Evolutionary conservation across 805 yeast genomes (phyloP), one percentile per base, ranked within the genome.

Genomic region (Komagataella pseudopastoris): DNA sequence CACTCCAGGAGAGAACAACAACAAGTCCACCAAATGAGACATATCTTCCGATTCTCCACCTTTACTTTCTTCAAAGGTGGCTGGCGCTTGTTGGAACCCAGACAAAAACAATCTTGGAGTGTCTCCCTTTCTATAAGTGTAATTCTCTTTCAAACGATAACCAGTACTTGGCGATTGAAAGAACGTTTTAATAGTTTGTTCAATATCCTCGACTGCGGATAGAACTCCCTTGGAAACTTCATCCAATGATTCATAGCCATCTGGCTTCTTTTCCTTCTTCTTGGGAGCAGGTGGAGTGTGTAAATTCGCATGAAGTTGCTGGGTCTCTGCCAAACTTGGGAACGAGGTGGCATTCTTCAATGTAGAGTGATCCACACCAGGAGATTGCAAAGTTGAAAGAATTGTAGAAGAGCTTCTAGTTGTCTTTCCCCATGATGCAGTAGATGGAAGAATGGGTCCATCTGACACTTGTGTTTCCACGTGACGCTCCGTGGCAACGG

Each of bases 361-460:
- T 22, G 47, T 23, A 6, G 47, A 23, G 24, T 22, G 24, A 6
- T 23, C 47, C 6, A 45, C n/a, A 6, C 22, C 23, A 14, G 47
- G 47, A 14, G 46, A 44, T 2, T 17, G 23, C 16, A 20, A 44
- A 22, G 24, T 55, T 57, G 12, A 61, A 53, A 44, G 54, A 53
- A 22, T 56, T 58, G 50, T 57, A 52, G 48, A 53, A 63, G 65
- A 6, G 72, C 71, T 57, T 58, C 54, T 44, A 49, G 60, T 44
- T 58, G 60, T 45, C 43, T 63, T 56, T 61, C 82, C 77, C 90
- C 90, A 83, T 3, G 85, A 79, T 1, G 84, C 87, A 17, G 88
- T 76, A 1, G 84, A 75, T 6, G 93, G 93, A 50, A 86, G 71
- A 3, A 81, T 61, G 17, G 58, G 56, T 22, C 51, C 44, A 14